Base-by-base conservation (phyloP, 345 rosid genomes). In the Turnera subulata region DNA sequence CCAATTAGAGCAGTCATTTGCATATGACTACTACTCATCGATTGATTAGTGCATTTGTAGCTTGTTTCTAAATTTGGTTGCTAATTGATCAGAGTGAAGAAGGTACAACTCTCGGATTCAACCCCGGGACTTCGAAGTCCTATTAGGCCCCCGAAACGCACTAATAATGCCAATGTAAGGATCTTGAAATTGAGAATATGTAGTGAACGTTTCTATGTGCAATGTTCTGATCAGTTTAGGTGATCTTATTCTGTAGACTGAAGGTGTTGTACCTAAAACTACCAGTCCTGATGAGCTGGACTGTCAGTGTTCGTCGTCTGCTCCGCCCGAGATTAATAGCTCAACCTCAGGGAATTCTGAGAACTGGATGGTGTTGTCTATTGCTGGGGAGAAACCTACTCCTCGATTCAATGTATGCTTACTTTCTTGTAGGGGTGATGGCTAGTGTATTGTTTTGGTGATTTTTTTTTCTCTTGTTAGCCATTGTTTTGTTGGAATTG, bases 71-170 rank as follows among this genome's bases (percentile, higher is more conserved):
- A 51, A 46, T 53, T 62, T 43, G 35, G 12, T 29, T 61, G 59
- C 17, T 61, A 11, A 6, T 63, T 45, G 17, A 58, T 65, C 65
- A 93, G 99, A 69, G 81, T 87, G 58, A 93, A 89, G 86, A 91
- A 91, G 81, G 95, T 85, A n/a, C 99, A 89, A 67, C 94, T 93
- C 26, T 84, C 97, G 7, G 99, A 93, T 24, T 68, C 96, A 49
- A 67, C 81, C 15, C 85, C 75, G 65, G 94, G 82, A 47, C 55
- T 63, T 23, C 84, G 70, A 79, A 93, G 96, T 75, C 99, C 99
- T n/a, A 14, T 78, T 59, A 81, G 95, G 56, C 78, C 76, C 0
- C 76, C 69, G 22, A 93, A 89, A 66, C 82, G 83, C 23, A 47
- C 26, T 20, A 50, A 21, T 23, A 50, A 26, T 67, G 49, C 77